phyloP scores from a whole-genome alignment of 768 basidiomycete genomes.

The Calocera cornea region DNA sequence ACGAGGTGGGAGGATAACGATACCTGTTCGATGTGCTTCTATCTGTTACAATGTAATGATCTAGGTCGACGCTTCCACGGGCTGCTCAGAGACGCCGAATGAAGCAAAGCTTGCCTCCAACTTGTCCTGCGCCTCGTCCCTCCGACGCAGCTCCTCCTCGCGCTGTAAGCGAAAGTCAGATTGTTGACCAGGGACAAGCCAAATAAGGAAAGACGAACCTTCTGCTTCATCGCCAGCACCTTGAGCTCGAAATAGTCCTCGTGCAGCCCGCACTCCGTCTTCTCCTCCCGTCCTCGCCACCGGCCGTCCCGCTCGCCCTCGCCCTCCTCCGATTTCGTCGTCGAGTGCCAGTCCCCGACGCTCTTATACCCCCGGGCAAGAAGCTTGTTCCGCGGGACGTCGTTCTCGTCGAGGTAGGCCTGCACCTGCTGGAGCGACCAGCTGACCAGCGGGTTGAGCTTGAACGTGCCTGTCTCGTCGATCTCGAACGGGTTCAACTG shows the following conservation, averaged over 20 bases:
- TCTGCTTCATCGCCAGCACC: conserved; percentile 22
- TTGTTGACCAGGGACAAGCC: background rate
- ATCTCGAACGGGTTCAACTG: conserved; percentile 75
- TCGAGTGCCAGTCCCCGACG: conserved; percentile 97
- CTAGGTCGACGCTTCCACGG: background rate
- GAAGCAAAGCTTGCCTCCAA: background rate
- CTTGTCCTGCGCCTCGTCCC: conserved; percentile 17
- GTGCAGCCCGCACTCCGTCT: conserved; percentile 94
- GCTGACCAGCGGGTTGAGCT: conserved; percentile 82
- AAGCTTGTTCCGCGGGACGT: conserved; percentile 77
- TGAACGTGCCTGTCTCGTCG: conserved; percentile 77
- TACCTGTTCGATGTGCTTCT: background rate
- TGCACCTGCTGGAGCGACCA: conserved; percentile 82
- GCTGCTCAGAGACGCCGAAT: background rate
- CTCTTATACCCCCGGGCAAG: conserved; percentile 86
- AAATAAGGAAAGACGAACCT: conserved; percentile 13
- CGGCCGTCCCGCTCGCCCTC: conserved; percentile 72
- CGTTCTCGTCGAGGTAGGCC: conserved; percentile 65
- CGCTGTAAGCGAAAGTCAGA: conserved; percentile 12
- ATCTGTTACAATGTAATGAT: background rate
- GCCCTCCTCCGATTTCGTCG: conserved; percentile 46
- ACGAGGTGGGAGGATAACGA: background rate
- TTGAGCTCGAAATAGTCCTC: conserved; percentile 71
- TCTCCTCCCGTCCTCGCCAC: conserved; percentile 70
- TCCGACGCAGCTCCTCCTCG: conserved; percentile 19